These are phyloP conservation scores for Salix brachista DNA, from an alignment of 345 rosid species.

Conservation along the genomic window DNA sequence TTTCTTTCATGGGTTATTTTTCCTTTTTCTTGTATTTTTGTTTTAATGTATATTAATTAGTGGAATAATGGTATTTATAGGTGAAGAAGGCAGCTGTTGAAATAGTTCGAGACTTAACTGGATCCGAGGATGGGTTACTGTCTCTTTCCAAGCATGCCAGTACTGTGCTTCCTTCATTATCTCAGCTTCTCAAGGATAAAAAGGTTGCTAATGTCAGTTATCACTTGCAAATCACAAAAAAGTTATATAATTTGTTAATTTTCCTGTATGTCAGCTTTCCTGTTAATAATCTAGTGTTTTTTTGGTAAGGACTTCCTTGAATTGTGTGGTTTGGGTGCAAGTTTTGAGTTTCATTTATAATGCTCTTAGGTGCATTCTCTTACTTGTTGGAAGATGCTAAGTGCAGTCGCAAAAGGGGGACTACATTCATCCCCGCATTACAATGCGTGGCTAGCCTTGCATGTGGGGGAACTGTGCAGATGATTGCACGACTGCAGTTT, in stretches of 20 bases:
- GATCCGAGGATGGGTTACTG: conserved; percentile 72
- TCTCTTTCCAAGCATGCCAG: conserved; percentile 55
- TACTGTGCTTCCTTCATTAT: conserved; percentile 51
- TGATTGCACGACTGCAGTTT: neutral
- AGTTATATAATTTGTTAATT: neutral
- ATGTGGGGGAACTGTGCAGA: neutral
- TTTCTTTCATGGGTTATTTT: neutral
- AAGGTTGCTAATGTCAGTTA: conserved; percentile 41
- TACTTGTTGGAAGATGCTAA: neutral
- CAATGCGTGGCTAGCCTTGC: neutral
- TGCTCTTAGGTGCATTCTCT: neutral
- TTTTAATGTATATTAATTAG: neutral
- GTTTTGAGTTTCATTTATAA: neutral
- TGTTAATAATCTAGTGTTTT: neutral
- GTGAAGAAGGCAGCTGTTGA: conserved; percentile 85
- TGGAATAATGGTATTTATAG: conserved; percentile 24
- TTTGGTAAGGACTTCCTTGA: neutral
- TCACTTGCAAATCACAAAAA: neutral
- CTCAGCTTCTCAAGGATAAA: conserved; percentile 53
- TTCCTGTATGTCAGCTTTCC: neutral
- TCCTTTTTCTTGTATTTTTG: neutral
- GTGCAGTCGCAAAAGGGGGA: neutral
- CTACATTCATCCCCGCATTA: neutral
- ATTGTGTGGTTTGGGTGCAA: neutral
- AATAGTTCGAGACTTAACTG: conserved; percentile 76